Evolutionary conservation across 495 filamentous ascomycete species (phyloP).

Genomic region (Friedmanniomyces simplex): DNA sequence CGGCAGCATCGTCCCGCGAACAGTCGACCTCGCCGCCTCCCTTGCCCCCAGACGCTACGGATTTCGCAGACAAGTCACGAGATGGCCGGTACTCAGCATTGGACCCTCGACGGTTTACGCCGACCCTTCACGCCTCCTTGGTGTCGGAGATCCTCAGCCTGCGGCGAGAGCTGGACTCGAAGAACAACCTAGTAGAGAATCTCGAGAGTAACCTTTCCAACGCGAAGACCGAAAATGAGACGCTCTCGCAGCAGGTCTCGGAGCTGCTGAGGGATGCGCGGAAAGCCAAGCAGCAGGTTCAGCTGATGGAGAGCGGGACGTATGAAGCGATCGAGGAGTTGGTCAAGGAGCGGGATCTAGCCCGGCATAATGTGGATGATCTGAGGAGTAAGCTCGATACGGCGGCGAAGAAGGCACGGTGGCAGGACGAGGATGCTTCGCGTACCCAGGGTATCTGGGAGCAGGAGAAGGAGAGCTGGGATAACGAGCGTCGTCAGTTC

Average conservation of each 20-base stretch:
- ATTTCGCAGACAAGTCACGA: conserved; percentile 35
- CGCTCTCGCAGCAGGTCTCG: conserved; percentile 48
- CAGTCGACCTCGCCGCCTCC: conserved; percentile 52
- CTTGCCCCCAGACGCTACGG: conserved; percentile 43
- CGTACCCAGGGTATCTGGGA: conserved; percentile 67
- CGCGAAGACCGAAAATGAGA: conserved; percentile 62
- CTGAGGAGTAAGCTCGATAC: conserved; percentile 68
- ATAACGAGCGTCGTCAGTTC: conserved; percentile 66
- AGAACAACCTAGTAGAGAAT: conserved; percentile 68
- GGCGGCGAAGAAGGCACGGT: conserved; percentile 61
- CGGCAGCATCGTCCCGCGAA: conserved; percentile 39
- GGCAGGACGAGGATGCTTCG: conserved; percentile 73
- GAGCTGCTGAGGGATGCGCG: conserved; percentile 61
- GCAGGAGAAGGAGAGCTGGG: conserved; percentile 71
- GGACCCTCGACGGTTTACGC: conserved; percentile 86
- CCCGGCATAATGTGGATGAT: conserved; percentile 62
- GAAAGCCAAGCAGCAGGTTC: conserved; percentile 72
- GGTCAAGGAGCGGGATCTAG: conserved; percentile 76
- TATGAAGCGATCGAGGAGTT: conserved; percentile 73
- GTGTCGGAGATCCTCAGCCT: conserved; percentile 88
- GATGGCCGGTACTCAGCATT: conserved; percentile 70
- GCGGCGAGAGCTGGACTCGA: conserved; percentile 79
- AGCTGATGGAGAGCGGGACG: conserved; percentile 76
- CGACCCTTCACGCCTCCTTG: conserved; percentile 85
- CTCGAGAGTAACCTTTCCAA: conserved; percentile 67